phyloP scores from a whole-genome alignment of 2,329 filamentous ascomycete genomes.

The Cladophialophora bantiana region DNA sequence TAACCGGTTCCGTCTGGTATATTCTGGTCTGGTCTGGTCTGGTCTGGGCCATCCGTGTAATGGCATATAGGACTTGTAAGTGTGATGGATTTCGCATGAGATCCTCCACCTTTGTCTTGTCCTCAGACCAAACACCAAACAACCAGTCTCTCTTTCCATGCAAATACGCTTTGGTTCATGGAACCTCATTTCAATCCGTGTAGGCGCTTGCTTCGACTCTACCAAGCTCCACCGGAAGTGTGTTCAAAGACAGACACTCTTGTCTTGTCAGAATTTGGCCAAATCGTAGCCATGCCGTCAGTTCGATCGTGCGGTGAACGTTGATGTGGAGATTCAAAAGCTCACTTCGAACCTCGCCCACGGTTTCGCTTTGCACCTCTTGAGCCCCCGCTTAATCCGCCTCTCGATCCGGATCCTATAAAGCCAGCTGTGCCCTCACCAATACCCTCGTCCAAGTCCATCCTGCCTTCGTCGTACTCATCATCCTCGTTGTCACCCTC shows the following conservation, averaged over 20 bases:
- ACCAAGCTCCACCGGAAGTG: neutral
- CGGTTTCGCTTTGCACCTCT: slow-evolving; percentile 40
- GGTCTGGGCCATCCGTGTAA: too few species aligned
- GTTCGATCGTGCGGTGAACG: neutral
- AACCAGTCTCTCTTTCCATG: neutral
- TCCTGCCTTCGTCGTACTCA: slow-evolving; percentile 35
- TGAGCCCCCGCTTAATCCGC: slow-evolving; percentile 14
- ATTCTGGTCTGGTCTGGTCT: too few species aligned
- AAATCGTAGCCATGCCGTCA: neutral
- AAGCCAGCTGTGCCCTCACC: slow-evolving; percentile 28
- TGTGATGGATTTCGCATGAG: neutral
- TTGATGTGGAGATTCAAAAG: neutral
- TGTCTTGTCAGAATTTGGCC: neutral
- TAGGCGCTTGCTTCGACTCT: neutral
- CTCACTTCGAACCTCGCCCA: slow-evolving; percentile 33
- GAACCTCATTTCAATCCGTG: neutral
- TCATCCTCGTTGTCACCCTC: slow-evolving; percentile 44
- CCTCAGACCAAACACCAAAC: neutral
- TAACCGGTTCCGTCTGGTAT: too few species aligned
- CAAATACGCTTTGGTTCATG: neutral
- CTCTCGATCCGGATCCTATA: slow-evolving; percentile 1
- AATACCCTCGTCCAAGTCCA: slow-evolving; percentile 44
- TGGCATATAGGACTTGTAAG: too few species aligned
- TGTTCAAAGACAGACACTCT: neutral
- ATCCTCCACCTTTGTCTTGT: neutral